A percentile compares a stretch with the other conserved stretches of the same genome.
Conservation (phyloP, 83 land plant species). For the Isoetes engelmannii region DNA sequence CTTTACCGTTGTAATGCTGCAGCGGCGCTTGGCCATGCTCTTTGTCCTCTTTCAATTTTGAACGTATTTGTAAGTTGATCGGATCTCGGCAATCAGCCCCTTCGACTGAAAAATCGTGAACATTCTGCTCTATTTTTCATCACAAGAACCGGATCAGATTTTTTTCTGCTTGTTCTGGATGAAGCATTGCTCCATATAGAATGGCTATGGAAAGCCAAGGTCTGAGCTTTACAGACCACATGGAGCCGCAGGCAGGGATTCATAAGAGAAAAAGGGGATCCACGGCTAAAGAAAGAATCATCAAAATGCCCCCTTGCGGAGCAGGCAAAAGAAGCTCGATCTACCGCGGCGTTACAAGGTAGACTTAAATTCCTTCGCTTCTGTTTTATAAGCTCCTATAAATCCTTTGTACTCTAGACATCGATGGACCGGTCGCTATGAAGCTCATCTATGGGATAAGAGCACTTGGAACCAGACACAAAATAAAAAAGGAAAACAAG, state of each 20-base stretch:
- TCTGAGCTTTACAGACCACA: too few species aligned
- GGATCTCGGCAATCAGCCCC: too few species aligned
- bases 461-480: constrained; percentile 88
- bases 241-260: constrained; percentile 10
- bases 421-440: constrained; percentile 88
- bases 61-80: too few species aligned
- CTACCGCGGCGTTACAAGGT: constrained; percentile 89
- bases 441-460: constrained; percentile 94
- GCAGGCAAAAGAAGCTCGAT: constrained; percentile 93
- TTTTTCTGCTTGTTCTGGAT: too few species aligned
- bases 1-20: too few species aligned
- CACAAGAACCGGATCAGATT: too few species aligned
- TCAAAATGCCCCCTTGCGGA: constrained; percentile 88
- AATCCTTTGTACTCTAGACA: constrained; percentile 43
- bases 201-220: too few species aligned
- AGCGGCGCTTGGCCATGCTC: too few species aligned
- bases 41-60: too few species aligned
- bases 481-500: constrained; percentile 92
- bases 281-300: constrained; percentile 86
- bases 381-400: not conserved
- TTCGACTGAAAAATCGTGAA: too few species aligned
- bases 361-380: not conserved
- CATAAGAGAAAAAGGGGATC: constrained; percentile 26
- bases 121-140: too few species aligned
- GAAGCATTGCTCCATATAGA: too few species aligned